Evolutionary conservation across 805 yeast genomes (phyloP), one percentile per base, ranked within the genome.

Genomic region (Danielozyma ontarioensis): DNA sequence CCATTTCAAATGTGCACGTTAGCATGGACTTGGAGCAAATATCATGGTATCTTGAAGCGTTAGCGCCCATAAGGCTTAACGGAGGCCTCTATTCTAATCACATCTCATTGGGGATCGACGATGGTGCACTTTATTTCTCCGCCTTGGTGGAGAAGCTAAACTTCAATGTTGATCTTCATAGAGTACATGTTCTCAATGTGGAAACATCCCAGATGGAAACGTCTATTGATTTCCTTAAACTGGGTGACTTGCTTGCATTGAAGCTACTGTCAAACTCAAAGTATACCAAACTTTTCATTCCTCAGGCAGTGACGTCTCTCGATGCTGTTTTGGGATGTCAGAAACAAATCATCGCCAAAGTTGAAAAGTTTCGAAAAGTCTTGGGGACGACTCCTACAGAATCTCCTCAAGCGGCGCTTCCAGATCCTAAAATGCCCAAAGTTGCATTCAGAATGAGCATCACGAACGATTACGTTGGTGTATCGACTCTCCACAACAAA

Each of bases 381-480:
- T 7, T 25, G 18, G 8, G 31, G 17, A 14, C 21, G 27, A 24
- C 8, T 13, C 13, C 7, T 15, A 13, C 17, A 19, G 19, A 7
- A 23, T 7, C 14, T 22, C 19, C 10, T 3, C 7, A 26, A 7
- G 6, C 17, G 4, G n/a, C n/a, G n/a, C n/a, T n/a, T n/a, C n/a
- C n/a, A n/a, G n/a, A n/a, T n/a, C 16, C 24, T 4, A 11, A n/a
- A 5, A 3, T 13, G 13, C n/a, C 16, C 15, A 28, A 34, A 2
- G 15, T 55, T 24, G 51, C 53, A 3, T 51, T 56, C 32, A 55
- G 48, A 25, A 21, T 53, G 11, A 44, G 46, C 4, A 36, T 57
- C 21, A 31, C 44, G 2, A 62, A 57, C 29, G 62, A 65, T 21
- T 66, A 65, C 34, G 46, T 58, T 27, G 68, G 67, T 3, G 27